Base-by-base conservation (phyloP, 2,329 filamentous ascomycete genomes). In the Claviceps sp. region DNA sequence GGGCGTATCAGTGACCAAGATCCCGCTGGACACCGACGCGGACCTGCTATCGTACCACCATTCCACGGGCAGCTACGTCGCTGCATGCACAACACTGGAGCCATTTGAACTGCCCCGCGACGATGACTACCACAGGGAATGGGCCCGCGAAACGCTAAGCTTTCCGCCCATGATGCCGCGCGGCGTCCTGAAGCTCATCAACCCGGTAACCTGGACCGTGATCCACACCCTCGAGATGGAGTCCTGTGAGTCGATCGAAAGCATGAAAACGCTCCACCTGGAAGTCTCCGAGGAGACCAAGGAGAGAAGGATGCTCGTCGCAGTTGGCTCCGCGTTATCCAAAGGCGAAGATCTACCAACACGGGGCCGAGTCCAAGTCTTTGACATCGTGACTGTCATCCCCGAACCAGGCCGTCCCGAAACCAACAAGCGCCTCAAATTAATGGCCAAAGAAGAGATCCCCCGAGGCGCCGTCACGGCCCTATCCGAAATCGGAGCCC, bases 261-360 rank as follows among this genome's bases (percentile, higher is more conserved):
- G 85, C 55, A 79, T 97, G 61, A 84, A 91, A 65, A 84, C 85
- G 4, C 76, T 97, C 41, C 85, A 86, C 51, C 78, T 98, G 14
- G 93, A 97, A 66, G 76, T 95, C 7, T 96, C 90, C 0, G 93
- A 98, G 67, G 82, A 84, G 37, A 96, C 89, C 0, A 88, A 93
- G 63, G 86, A 95, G 64, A 82, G 88, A 16, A 85, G 82, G 60
- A 84, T 86, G 61, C 76, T 97, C 47, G 77, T 98, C 49, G 82
- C 84, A 0, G 84, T 96, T 1, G 93, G 91, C 14, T 95, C 91
- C 0, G 85, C 88, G 1, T 78, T 93, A 26, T 78, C 84, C n/a
- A 85, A 85, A 55, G 93, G 93, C 42, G 93, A 98, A 68, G 93
- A 97, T 62, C 79, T 95, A 52, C 84, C 90, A 1, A 85, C 89